Evolutionary conservation across 805 yeast genomes (phyloP).

Genomic region (Metschnikowia similis): DNA sequence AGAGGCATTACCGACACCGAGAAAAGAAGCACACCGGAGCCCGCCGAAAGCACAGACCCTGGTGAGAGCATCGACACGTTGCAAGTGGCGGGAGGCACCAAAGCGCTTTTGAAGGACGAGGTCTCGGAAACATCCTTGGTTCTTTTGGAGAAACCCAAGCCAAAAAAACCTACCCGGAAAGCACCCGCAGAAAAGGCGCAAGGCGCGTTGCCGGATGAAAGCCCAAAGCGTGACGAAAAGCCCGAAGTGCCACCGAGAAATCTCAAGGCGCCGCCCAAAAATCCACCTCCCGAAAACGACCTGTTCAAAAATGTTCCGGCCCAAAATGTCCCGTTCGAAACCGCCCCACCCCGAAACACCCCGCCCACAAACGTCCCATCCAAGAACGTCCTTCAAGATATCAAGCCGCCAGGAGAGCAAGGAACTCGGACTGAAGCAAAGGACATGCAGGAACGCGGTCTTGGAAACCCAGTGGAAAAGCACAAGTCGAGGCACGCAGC

Average conservation of each 20-base stretch:
- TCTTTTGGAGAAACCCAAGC: background rate
- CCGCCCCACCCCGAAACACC: background rate
- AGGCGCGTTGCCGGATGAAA: background rate
- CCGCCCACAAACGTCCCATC: no score
- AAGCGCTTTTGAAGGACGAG: background rate
- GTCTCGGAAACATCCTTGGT: background rate
- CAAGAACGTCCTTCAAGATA: no score
- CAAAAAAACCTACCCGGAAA: background rate
- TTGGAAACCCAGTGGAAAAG: background rate
- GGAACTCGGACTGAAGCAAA: background rate
- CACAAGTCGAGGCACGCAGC: background rate
- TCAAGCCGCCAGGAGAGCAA: background rate
- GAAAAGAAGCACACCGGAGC: background rate
- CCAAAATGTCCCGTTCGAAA: background rate
- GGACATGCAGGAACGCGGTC: background rate
- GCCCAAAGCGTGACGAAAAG: background rate
- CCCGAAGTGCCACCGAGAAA: background rate
- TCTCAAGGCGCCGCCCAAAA: background rate
- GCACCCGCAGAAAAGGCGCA: background rate
- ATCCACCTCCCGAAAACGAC: background rate
- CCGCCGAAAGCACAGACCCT: background rate
- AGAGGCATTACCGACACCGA: no score
- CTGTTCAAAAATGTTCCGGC: no score
- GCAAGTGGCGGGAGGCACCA: background rate
- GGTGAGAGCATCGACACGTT: background rate